Evolutionary conservation across 2,329 filamentous ascomycete species (phyloP), one percentile per base, ranked within the genome.

Genomic region (Fusarium miscanthi): DNA sequence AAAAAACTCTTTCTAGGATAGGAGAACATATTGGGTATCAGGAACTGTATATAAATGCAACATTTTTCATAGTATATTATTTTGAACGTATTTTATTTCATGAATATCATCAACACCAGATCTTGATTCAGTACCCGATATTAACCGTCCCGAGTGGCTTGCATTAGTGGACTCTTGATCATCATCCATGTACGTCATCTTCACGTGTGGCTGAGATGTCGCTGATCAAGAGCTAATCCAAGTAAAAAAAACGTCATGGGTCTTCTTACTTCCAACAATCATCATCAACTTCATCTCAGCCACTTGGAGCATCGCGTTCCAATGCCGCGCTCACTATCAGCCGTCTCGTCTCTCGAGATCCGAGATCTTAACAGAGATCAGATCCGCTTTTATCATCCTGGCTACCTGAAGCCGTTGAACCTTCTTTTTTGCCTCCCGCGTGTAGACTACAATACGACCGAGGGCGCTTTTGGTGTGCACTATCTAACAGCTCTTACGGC

Each of bases 331-430:
- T 74, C 70, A 40, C 23, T 73, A 16, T 74, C 71, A 6, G 63
- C 71, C 27, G 57, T 73, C 7, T 73, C 71, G 14, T 72, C 72
- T 1, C 42, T 73, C 2, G 71, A 73, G 46, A 70, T 73, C 30
- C 54, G 68, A 19, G 69, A 73, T 21, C 59, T 73, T 1, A 74
- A 74, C 8, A 45, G 72, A 33, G 71, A 73, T 25, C 71, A 73
- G 41, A 70, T 73, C 12, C 71, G 71, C 37, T 73, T 74, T 45
- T 74, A 71, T 14, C 72, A 74, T 13, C 72, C 72, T 2, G 72
- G 72, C 14, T 74, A 75, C 8, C 27, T 60, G 1, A 75, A 65
- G 19, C 72, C 72, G 3, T 53, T 73, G 8, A 74, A 73, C 23
- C 25, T 75, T 10, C 46, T 74, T 27, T 68, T 74, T 35, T 68